phyloP scores from a whole-genome alignment of 345 rosid genomes.

The Kandelia obovata region DNA sequence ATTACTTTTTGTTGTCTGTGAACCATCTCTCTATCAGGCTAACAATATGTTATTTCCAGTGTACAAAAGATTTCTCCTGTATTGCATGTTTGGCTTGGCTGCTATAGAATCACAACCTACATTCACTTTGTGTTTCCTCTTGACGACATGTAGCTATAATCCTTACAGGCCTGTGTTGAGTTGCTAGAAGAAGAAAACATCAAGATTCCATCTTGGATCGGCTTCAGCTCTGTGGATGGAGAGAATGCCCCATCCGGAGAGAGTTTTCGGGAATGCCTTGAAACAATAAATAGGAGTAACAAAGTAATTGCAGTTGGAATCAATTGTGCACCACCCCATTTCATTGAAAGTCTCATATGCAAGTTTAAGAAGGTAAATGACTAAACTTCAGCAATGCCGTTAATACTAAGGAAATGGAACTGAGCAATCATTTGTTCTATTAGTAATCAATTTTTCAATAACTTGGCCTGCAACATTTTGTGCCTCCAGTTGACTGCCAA shows the following conservation, averaged over 20 bases:
- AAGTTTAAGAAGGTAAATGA: conserved; percentile 54
- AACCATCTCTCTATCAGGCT: too few relatives aligned
- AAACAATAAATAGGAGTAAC: conserved; percentile 55
- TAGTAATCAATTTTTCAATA: not conserved
- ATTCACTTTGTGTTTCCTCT: not conserved
- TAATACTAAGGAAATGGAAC: not conserved
- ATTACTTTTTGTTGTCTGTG: too few relatives aligned
- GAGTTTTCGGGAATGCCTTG: conserved; percentile 62
- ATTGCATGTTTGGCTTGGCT: not conserved
- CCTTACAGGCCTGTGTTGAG: conserved; percentile 68
- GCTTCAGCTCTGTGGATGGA: conserved; percentile 80
- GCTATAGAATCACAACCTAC: not conserved
- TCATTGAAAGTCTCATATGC: conserved; percentile 51
- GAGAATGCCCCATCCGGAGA: conserved; percentile 83
- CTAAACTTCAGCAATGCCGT: not conserved
- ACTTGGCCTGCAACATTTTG: not conserved
- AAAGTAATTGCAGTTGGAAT: conserved; percentile 70
- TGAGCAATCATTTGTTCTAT: not conserved
- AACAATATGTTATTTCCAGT: not conserved
- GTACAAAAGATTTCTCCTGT: not conserved
- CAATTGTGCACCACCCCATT: conserved; percentile 85
- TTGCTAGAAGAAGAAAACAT: conserved; percentile 76
- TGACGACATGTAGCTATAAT: conserved; percentile 1
- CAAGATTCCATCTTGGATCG: conserved; percentile 79
- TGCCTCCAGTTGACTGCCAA: conserved; percentile 56